Percentiles rank a stretch among this genome's conserved stretches.
phyloP scores from a whole-genome alignment of 371 early-diverging fungal species.

The Syncephalastrum monosporum region DNA sequence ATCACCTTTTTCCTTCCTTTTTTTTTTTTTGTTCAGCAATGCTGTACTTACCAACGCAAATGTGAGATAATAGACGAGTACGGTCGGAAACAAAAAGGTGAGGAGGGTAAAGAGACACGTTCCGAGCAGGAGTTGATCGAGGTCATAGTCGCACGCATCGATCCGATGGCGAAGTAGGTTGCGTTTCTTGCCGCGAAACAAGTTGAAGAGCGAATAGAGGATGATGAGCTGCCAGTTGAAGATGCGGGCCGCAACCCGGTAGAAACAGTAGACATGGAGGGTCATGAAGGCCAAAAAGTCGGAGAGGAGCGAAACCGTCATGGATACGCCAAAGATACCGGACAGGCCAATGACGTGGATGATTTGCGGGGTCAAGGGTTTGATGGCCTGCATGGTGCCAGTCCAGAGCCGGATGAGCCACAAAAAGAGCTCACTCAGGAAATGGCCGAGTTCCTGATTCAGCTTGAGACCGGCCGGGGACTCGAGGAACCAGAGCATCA shows the following conservation, averaged over 20 bases:
- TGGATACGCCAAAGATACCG: conserved; percentile 84
- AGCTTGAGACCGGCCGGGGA: conserved; percentile 97
- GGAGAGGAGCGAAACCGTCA: conserved; percentile 77
- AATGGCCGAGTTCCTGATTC: conserved; percentile 84
- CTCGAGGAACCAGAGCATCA: conserved; percentile 88
- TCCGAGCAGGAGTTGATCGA: conserved; percentile 93
- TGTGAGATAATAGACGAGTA: conserved; percentile 89
- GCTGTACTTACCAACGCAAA: conserved; percentile 70
- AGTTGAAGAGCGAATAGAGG: conserved; percentile 82
- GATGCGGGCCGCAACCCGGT: conserved; percentile 88
- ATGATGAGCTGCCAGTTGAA: conserved; percentile 89
- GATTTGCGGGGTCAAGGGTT: conserved; percentile 63
- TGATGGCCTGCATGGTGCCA: conserved; percentile 56
- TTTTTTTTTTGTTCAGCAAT: too few species aligned
- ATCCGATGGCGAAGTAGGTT: conserved; percentile 91
- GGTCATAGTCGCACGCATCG: conserved; percentile 92
- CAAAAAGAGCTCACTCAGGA: conserved; percentile 92
- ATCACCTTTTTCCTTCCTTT: too few species aligned
- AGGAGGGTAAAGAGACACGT: conserved; percentile 93
- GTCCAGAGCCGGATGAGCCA: conserved; percentile 91
- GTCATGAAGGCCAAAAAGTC: conserved; percentile 85
- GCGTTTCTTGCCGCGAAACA: conserved; percentile 91
- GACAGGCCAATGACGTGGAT: conserved; percentile 74
- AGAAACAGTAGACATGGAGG: conserved; percentile 91
- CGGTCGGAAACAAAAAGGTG: conserved; percentile 93